Percentiles rank a stretch among this genome's conserved stretches.
phyloP scores from a whole-genome alignment of 352 stramenopile genomes.

The Hyaloperonospora arabidopsidis region DNA sequence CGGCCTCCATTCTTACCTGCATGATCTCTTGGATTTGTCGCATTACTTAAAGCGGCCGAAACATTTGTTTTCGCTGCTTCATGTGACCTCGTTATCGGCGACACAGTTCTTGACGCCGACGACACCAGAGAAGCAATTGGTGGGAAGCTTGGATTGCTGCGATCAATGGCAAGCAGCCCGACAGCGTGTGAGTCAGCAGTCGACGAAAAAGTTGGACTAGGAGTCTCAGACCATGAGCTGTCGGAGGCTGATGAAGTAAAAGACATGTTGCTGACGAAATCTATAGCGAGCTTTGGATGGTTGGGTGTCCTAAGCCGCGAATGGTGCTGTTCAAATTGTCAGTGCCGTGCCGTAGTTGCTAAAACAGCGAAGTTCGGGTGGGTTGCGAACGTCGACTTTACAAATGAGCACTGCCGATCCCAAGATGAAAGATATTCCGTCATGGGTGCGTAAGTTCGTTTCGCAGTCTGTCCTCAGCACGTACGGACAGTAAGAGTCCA shows the following conservation, averaged over 20 bases:
- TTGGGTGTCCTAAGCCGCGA: conserved; percentile 1
- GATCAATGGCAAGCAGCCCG: conserved; percentile 18
- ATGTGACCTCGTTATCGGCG: conserved; percentile 19
- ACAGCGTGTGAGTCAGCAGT: conserved; percentile 8
- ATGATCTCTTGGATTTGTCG: conserved; percentile 41
- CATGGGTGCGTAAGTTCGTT: conserved; percentile 21
- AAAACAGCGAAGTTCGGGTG: conserved; percentile 3
- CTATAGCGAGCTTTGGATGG: no score
- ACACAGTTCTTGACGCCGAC: conserved; percentile 18
- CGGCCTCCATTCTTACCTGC: conserved; percentile 83
- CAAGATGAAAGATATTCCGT: conserved; percentile 31
- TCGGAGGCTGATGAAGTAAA: conserved; percentile 12
- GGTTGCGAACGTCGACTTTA: conserved; percentile 26
- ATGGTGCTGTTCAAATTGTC: not conserved
- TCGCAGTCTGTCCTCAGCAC: conserved; percentile 10
- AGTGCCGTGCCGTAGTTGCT: conserved; percentile 4
- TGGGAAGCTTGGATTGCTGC: conserved; percentile 19
- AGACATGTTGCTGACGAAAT: no score
- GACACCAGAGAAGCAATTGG: conserved; percentile 23
- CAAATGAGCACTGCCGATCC: conserved; percentile 28
- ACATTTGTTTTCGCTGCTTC: conserved; percentile 17
- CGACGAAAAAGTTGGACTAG: conserved; percentile 11
- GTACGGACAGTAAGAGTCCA: conserved; percentile 1
- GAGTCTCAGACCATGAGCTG: conserved; percentile 4
- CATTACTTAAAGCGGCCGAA: conserved; percentile 22